phyloP scores from a whole-genome alignment of 2,329 filamentous ascomycete genomes.

The Aspergillus chevalieri region DNA sequence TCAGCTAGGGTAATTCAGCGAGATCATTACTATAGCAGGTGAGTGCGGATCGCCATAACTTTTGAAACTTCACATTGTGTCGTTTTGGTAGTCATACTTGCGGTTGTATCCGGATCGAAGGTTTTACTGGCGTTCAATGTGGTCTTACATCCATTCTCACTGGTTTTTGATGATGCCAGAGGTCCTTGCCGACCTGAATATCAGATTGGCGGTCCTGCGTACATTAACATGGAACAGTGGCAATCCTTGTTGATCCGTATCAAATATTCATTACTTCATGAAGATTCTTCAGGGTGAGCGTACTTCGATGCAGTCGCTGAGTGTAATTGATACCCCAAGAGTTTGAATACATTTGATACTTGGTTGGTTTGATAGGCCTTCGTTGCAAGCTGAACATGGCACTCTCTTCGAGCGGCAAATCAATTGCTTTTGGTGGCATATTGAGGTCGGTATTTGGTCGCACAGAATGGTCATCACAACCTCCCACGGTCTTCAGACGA shows the following conservation, averaged over 20 bases:
- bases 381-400: not conserved
- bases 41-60: not conserved
- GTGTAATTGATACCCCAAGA: not conserved
- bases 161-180: not conserved
- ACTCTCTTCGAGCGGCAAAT: not conserved
- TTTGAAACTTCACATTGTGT: not conserved
- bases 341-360: not conserved
- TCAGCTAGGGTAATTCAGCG: not conserved
- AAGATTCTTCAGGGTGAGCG: not conserved
- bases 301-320: not conserved
- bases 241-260: not conserved
- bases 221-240: not conserved
- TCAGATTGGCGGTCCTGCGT: not conserved
- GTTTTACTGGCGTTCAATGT: not conserved
- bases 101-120: not conserved
- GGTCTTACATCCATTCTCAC: not conserved
- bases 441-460: not conserved
- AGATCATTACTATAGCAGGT: conserved; percentile 1
- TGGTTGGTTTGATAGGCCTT: not conserved
- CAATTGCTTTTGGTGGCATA: not conserved
- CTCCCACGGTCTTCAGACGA: conserved; percentile 1
- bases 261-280: not conserved
- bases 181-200: not conserved
- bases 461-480: not conserved
- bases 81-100: not conserved